A percentile compares a stretch with the other conserved stretches of the same genome.
Evolutionary conservation across 352 stramenopile species (phyloP).

Genomic region (Pythium coloratum): DNA sequence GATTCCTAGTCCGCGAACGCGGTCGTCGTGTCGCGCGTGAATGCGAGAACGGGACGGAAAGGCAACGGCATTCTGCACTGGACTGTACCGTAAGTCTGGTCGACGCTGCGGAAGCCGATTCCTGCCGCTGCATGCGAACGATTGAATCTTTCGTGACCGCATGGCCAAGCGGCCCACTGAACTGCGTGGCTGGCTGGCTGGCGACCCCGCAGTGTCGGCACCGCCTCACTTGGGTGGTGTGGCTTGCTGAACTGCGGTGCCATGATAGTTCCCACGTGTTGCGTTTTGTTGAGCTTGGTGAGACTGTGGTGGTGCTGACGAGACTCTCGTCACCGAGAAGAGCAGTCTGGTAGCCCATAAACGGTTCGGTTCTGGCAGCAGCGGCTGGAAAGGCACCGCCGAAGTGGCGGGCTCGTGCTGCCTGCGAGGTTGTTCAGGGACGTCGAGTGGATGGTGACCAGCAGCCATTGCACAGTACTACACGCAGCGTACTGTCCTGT

Average conservation of each 20-base stretch:
- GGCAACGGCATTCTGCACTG: background rate
- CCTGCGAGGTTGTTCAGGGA: too few relatives aligned
- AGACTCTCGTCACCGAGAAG: background rate
- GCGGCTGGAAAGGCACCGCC: background rate
- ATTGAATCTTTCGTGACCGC: background rate
- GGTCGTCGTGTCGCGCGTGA: constrained; percentile 13
- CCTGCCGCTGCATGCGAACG: background rate
- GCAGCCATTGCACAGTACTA: too few relatives aligned
- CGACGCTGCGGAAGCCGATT: background rate
- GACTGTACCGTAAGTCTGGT: background rate
- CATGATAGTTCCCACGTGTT: background rate
- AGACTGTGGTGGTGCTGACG: constrained; percentile 1
- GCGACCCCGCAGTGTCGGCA: too few relatives aligned
- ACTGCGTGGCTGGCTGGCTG: background rate
- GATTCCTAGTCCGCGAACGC: background rate
- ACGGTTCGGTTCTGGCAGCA: background rate
- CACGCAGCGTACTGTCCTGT: too few relatives aligned
- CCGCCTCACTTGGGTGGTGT: too few relatives aligned
- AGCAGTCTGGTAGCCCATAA: background rate
- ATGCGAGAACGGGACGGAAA: background rate
- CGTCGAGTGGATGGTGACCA: background rate
- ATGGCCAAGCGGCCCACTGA: background rate
- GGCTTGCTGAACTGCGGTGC: background rate
- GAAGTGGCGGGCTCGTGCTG: background rate
- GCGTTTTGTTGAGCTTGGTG: background rate